These are phyloP conservation scores for Lepidium aucheri DNA, from an alignment of 345 rosid species.

Conservation along the genomic window DNA sequence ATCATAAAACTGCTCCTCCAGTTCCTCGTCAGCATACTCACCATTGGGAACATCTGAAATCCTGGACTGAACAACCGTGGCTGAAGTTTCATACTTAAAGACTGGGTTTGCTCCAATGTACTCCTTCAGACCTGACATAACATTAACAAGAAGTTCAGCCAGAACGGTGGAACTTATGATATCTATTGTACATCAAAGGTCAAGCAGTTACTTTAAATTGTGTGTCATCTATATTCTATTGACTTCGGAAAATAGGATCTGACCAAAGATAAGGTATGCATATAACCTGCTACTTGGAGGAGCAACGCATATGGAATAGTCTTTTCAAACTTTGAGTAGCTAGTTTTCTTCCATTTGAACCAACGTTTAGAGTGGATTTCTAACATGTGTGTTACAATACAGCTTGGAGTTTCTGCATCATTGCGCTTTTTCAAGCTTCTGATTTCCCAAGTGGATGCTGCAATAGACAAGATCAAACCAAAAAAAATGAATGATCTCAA, in stretches of 20 bases:
- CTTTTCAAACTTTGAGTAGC: constrained; percentile 79
- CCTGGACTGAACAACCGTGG: constrained; percentile 50
- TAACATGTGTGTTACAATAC: constrained; percentile 77
- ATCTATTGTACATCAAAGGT: neutral
- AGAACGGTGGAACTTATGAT: constrained; percentile 1
- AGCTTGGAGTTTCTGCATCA: constrained; percentile 51
- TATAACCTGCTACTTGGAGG: constrained; percentile 78
- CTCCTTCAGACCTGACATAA: constrained; percentile 77
- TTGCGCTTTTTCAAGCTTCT: constrained; percentile 46
- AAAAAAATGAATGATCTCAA: constrained; percentile 4
- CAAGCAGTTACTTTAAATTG: neutral
- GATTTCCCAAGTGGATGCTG: constrained; percentile 97
- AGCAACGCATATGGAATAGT: constrained; percentile 66
- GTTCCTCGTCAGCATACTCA: constrained; percentile 55
- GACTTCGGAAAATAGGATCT: neutral
- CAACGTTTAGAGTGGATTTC: constrained; percentile 72
- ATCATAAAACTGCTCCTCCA: constrained; percentile 86
- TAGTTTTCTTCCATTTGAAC: constrained; percentile 69
- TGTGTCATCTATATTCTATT: neutral
- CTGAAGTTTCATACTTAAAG: constrained; percentile 45
- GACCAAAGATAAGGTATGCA: neutral
- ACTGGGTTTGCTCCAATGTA: constrained; percentile 89
- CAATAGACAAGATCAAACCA: constrained; percentile 18
- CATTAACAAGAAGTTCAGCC: constrained; percentile 10
- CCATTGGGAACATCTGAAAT: constrained; percentile 35